Base-by-base conservation (phyloP, 768 basidiomycete genomes). In the Amanita molliuscula region DNA sequence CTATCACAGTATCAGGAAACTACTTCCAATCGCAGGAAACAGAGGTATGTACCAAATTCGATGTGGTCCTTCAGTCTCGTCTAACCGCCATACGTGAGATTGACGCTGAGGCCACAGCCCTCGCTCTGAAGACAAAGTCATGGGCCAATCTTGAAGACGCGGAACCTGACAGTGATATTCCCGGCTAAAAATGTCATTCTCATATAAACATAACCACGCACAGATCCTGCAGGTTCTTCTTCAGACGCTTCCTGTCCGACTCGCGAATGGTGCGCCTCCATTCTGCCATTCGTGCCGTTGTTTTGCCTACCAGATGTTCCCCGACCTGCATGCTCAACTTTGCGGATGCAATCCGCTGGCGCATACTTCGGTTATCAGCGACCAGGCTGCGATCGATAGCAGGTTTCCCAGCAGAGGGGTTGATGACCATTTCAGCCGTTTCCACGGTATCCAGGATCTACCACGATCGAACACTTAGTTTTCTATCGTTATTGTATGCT, bases 1-100 rank as follows among this genome's bases (percentile, higher is more conserved):
- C 89, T 92, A 44, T 1, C 51, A 21, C 26, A 23, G 52, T 5
- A 50, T 18, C 6, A 43, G 20, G 4, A 9, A 18, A 48, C 33
- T 4, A 15, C 6, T 2, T 0, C 18, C 15, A 16, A 5, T 9
- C 36, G 5, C 29, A 3, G 26, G 20, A 11, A 25, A 47, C 47
- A 13, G 47, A 33, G 18, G n/a, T 47, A 53, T 56, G 15, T 57
- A 90, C 91, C 92, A 72, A 47, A 88, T 85, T 42, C 92, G 78
- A 57, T 88, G 76, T 1, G 91, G 92, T 1, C 92, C 93, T 59
- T 96, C 93, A 1, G 91, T 93, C 58, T 94, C 92, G 54, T 95
- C 93, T 40, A 95, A 65, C 28, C 83, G 70, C 93, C 93, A 95
- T 9, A 75, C 57, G 20, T 68, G 66, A 2, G 59, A 66, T 35